Base-by-base conservation (phyloP, 2,329 filamentous ascomycete genomes). In the Thielaviopsis ethacetica region DNA sequence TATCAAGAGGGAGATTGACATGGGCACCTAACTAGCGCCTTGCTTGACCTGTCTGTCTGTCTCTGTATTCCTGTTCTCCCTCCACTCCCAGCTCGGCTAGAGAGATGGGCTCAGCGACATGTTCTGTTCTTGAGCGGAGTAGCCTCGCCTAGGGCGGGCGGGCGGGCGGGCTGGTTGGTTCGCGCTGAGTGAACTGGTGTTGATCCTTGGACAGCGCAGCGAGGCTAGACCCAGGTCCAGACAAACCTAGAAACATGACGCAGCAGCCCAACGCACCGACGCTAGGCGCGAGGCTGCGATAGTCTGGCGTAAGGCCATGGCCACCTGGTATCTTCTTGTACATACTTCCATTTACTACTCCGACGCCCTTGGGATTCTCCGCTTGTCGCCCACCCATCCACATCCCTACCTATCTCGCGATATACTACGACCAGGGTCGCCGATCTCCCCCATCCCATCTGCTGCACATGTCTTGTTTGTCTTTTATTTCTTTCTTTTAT, bases 1-100 rank as follows among this genome's bases (percentile, higher is more conserved):
- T 65, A 79, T 88, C 65, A 93, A 93, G 73, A 84, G 83, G 68
- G 75, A 76, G 63, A 81, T 83, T 70, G 77, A 79, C 6, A 21
- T 38, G 49, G 26, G 41, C 21, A 47, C 27, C 21, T 44, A 30
- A 49, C n/a, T n/a, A n/a, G n/a, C 6, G 30, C 30, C 30, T 34
- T 12, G 30, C 30, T 34, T 12, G 5, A 34, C 30, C 5, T 34
- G 30, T 5, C 30, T 34, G 30, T 34, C 30, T 34, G 30, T 34
- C 30, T 34, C 30, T n/a, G n/a, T n/a, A n/a, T n/a, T n/a, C n/a
- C n/a, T n/a, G n/a, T n/a, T 26, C 24, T 26, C 3, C 24, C 30
- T 34, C 30, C 30, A 6, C 30, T 34, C 30, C 30, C 30, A 34
- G 9, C 30, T 34, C 30, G 10, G 10, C 7, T 9, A 4, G 10